Conservation (phyloP, 768 basidiomycete species). For the Sutorius australiensis region DNA sequence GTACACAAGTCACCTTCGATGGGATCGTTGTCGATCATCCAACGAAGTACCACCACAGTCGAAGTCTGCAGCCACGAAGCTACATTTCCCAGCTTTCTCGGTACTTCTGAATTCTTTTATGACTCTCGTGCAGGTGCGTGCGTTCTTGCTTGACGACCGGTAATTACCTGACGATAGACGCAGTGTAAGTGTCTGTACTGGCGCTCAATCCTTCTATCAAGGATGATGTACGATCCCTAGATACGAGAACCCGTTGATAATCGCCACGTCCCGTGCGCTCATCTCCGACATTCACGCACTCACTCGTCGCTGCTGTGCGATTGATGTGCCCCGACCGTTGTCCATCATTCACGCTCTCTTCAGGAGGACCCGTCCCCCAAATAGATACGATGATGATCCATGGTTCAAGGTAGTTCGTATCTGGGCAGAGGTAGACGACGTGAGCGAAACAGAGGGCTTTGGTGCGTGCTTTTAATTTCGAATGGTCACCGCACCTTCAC, state of each 20-base stretch:
- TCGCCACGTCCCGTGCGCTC: constrained; percentile 67
- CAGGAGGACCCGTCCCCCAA: constrained; percentile 30
- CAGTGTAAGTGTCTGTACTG: constrained; percentile 27
- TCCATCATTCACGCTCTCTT: constrained; percentile 58
- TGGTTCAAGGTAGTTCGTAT: constrained; percentile 64
- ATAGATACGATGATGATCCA: constrained; percentile 30
- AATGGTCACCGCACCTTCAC: not conserved
- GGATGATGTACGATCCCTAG: constrained; percentile 31
- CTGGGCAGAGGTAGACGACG: constrained; percentile 73
- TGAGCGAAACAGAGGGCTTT: constrained; percentile 77
- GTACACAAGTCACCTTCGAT: constrained; percentile 12
- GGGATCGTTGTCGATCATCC: constrained; percentile 32
- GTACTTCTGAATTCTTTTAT: constrained; percentile 59
- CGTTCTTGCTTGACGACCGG: not conserved
- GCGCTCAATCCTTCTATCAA: not conserved
- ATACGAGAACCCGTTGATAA: constrained; percentile 78
- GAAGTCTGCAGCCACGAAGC: constrained; percentile 64
- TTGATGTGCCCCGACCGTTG: constrained; percentile 67
- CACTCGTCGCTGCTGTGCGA: constrained; percentile 52
- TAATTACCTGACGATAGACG: constrained; percentile 4
- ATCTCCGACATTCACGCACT: constrained; percentile 69
- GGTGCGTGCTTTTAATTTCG: constrained; percentile 40
- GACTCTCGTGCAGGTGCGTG: constrained; percentile 66
- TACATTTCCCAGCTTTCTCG: constrained; percentile 42
- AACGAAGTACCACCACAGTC: constrained; percentile 52